These are phyloP conservation scores for Xylaria telfairii DNA, from an alignment of 495 filamentous ascomycete species.

Conservation along the genomic window DNA sequence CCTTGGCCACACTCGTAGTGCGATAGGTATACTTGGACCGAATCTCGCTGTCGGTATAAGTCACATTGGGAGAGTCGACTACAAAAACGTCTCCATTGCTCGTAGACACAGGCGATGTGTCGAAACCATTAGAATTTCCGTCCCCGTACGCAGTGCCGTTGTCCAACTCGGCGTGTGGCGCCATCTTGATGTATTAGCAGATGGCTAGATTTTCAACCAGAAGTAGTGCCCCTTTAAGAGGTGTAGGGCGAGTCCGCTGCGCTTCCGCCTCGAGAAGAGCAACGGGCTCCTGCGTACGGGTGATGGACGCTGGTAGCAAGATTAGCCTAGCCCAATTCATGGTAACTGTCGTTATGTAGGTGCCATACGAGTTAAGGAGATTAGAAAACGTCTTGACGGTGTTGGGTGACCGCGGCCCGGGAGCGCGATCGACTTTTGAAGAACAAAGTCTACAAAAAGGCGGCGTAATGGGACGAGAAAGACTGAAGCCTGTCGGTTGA, in stretches of 20 bases:
- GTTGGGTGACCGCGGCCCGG: conserved; percentile 59
- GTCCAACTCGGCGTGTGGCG: conserved; percentile 86
- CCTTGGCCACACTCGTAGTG: conserved; percentile 73
- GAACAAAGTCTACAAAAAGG: conserved; percentile 19
- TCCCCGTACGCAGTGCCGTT: conserved; percentile 75
- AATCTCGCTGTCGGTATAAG: conserved; percentile 87
- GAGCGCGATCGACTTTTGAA: conserved; percentile 57
- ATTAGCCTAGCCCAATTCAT: conserved; percentile 23
- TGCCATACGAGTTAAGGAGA: conserved; percentile 81
- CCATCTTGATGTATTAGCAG: conserved; percentile 65
- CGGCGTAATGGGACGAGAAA: neutral
- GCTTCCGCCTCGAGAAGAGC: conserved; percentile 86
- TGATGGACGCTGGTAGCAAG: conserved; percentile 75
- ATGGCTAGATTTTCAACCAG: conserved; percentile 36
- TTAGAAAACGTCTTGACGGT: conserved; percentile 90
- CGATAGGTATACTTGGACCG: conserved; percentile 95
- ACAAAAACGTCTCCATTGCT: conserved; percentile 66
- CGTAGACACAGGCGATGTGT: conserved; percentile 44
- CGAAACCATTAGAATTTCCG: conserved; percentile 49
- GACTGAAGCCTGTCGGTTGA: neutral
- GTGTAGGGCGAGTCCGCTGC: conserved; percentile 78
- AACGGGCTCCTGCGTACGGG: conserved; percentile 96
- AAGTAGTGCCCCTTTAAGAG: conserved; percentile 58
- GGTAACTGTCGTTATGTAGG: conserved; percentile 14
- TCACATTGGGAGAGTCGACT: conserved; percentile 91